These are phyloP conservation scores for Sesbania bispinosa DNA, from an alignment of 306 rosid genomes.

Conservation along the genomic window DNA sequence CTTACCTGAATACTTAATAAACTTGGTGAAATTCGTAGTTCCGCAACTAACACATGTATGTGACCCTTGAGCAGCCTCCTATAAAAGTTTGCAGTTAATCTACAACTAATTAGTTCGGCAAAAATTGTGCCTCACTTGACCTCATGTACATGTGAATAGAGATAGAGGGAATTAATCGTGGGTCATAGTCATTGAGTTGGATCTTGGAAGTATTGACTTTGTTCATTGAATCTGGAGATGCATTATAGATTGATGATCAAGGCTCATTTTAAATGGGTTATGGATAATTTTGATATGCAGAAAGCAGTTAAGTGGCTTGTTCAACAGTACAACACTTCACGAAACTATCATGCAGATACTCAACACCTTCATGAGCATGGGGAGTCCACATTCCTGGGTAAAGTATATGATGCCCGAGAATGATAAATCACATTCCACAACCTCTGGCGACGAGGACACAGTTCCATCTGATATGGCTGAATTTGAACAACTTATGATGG, in stretches of 20 bases:
- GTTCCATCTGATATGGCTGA: constrained; percentile 46
- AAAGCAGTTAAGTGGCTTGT: constrained; percentile 61
- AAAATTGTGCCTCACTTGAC: not conserved
- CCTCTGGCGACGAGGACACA: constrained; percentile 33
- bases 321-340: constrained; percentile 57
- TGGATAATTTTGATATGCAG: constrained; percentile 50
- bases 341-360: constrained; percentile 62
- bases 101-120: not conserved
- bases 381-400: constrained; percentile 73
- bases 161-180: not conserved
- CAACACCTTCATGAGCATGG: constrained; percentile 60
- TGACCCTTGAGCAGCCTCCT: not conserved
- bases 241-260: constrained; percentile 19
- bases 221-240: constrained; percentile 13
- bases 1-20: constrained; percentile 14
- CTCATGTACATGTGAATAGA: not conserved
- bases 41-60: not conserved
- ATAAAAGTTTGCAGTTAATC: not conserved
- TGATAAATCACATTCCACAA: constrained; percentile 31
- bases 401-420: constrained; percentile 76
- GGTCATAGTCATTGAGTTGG: not conserved
- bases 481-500: constrained; percentile 74
- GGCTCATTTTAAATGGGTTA: constrained; percentile 24
- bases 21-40: not conserved
- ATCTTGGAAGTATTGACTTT: not conserved